These are phyloP conservation scores for Raphidocelis subcapitata DNA, from an alignment of 139 green algal species.

Conservation along the genomic window DNA sequence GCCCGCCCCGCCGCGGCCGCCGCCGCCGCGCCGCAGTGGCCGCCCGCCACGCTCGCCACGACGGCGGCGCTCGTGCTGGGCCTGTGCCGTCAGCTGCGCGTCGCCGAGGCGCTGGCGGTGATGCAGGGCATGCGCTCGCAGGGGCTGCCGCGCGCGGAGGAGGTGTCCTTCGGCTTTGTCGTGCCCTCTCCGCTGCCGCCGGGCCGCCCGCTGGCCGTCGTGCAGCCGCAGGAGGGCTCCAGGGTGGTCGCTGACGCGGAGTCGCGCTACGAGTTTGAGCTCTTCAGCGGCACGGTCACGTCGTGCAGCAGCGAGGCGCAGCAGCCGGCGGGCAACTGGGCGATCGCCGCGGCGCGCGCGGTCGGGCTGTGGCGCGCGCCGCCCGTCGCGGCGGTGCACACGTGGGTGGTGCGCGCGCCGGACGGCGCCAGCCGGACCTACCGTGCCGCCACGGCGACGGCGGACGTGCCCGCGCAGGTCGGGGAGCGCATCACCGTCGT, in stretches of 20 bases:
- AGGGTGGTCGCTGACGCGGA: slow-evolving; percentile 68
- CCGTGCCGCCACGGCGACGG: slow-evolving; percentile 70
- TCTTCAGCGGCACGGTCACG: slow-evolving; percentile 73
- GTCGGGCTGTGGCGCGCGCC: slow-evolving; percentile 47
- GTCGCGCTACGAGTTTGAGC: slow-evolving; percentile 82
- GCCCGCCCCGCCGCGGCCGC: too few relatives aligned
- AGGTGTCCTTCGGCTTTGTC: slow-evolving; percentile 72
- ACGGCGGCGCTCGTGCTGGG: slow-evolving; percentile 67
- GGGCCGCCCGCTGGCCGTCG: slow-evolving; percentile 71
- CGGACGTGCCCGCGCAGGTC: slow-evolving; percentile 75
- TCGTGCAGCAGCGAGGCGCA: slow-evolving; percentile 60
- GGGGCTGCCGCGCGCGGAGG: slow-evolving; percentile 53
- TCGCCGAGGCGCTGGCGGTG: slow-evolving; percentile 68
- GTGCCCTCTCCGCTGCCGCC: slow-evolving; percentile 69
- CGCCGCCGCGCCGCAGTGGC: slow-evolving; percentile 47
- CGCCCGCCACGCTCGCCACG: slow-evolving; percentile 47
- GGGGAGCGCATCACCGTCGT: slow-evolving; percentile 81
- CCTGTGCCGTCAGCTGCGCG: slow-evolving; percentile 64
- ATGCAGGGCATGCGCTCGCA: slow-evolving; percentile 53
- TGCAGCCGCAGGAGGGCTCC: slow-evolving; percentile 84
- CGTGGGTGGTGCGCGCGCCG: slow-evolving; percentile 68
- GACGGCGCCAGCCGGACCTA: slow-evolving; percentile 73
- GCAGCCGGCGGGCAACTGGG: slow-evolving; percentile 38
- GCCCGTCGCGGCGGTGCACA: slow-evolving; percentile 71
- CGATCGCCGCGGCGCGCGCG: slow-evolving; percentile 42